Evolutionary conservation across 352 stramenopile genomes (phyloP), one percentile per base, ranked within the genome.

Genomic region (Globisporangium radiosum): DNA sequence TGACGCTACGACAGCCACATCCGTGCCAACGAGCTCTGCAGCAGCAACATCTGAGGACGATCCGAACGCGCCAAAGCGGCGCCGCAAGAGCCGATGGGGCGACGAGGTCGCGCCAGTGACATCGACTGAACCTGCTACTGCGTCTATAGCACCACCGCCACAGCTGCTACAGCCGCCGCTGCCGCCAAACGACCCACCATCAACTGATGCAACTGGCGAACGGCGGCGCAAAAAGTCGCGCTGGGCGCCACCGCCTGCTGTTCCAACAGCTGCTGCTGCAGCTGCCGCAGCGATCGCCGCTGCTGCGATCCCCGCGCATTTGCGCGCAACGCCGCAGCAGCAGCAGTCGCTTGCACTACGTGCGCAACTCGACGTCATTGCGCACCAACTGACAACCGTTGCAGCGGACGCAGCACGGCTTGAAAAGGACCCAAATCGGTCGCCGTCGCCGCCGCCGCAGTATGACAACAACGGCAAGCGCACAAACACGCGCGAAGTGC

Each of bases 401-500:
- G 71, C 70, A 14, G 59, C 78, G 17, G 91, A 97, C 50, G 88
- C 89, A 5, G 71, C 85, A 15, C 62, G 76, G 15, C 78, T 92
- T 15, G 86, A 94, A 63, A 79, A 89, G 57, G 88, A 97, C 61
- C 91, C 92, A 7, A 93, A 88, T 45, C 75, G 92, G 45, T 97
- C 90, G 37, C 94, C 92, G 25, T 98, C 93, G 4, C 95, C 94
- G 14, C 85, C 88, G 11, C 94, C 95, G 19, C 84, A 98, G 17
- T 99, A 99, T 76, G 97, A 99, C 54, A 75, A 85, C 13, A 94
- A 97, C 42, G 97, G 97, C 47, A 98, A 97, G 60, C 83, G 96
- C 19, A 98, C 89, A 10, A 99, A 99, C 71, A 99, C 95, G 14
- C 87, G 96, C 42, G 96, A 98, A 65, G 83, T 96, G 42, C 87